phyloP scores from a whole-genome alignment of 495 filamentous ascomycete genomes.

The Penicillium silybi region DNA sequence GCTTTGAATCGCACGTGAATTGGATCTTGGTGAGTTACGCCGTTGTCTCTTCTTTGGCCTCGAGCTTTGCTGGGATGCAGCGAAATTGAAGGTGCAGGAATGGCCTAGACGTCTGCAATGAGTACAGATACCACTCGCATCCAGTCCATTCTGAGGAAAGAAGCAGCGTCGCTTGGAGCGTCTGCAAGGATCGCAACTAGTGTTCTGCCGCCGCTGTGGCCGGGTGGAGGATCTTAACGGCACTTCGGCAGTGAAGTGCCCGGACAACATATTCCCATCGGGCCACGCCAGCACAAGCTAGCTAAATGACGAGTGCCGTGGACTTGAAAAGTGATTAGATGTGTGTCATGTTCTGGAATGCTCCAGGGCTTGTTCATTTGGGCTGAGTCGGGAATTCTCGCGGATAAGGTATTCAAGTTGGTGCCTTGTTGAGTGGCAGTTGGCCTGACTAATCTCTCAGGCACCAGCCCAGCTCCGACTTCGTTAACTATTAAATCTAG shows the following conservation, averaged over 20 bases:
- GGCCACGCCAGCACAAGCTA: background rate
- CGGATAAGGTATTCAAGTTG: background rate
- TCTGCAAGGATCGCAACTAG: slow-evolving; percentile 26
- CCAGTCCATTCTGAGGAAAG: background rate
- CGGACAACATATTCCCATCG: background rate
- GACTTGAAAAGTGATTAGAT: background rate
- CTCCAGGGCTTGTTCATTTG: background rate
- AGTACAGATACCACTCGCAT: slow-evolving; percentile 3
- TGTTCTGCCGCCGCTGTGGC: slow-evolving; percentile 21
- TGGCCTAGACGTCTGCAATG: slow-evolving; percentile 21
- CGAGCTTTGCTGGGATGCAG: slow-evolving; percentile 3
- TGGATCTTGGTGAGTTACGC: background rate
- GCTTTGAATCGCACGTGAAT: background rate
- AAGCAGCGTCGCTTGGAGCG: slow-evolving; percentile 26
- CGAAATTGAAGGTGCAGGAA: slow-evolving; percentile 25
- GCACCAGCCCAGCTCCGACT: background rate
- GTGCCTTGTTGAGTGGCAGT: slow-evolving; percentile 2
- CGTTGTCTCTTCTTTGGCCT: slow-evolving; percentile 1
- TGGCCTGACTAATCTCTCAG: background rate
- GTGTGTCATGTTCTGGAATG: background rate
- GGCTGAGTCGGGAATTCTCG: background rate
- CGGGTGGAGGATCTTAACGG: background rate
- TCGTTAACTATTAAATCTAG: background rate
- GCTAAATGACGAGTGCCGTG: background rate
- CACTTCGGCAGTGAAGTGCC: background rate